phyloP scores from a whole-genome alignment of 2,329 filamentous ascomycete species.

The Saccharata proteae region DNA sequence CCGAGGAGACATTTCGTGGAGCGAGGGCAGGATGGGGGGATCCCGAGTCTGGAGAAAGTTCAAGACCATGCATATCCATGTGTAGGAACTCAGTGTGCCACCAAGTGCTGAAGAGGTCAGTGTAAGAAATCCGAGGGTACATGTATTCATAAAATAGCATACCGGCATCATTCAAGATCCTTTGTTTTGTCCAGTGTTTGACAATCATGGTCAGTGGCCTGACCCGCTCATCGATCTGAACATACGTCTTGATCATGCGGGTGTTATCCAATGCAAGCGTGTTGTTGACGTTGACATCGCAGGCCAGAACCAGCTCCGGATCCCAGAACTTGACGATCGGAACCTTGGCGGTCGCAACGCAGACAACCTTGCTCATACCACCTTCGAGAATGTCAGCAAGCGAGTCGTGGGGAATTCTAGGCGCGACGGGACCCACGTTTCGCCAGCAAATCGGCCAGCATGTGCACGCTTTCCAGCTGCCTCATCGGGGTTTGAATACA shows the following conservation, averaged over 20 bases:
- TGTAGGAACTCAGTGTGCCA: slow-evolving; percentile 92
- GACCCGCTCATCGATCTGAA: slow-evolving; percentile 82
- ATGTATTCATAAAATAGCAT: slow-evolving; percentile 25
- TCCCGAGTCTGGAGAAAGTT: slow-evolving; percentile 85
- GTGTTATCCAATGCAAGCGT: slow-evolving; percentile 91
- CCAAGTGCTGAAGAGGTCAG: slow-evolving; percentile 55
- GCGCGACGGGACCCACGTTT: slow-evolving; percentile 51
- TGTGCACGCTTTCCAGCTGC: slow-evolving; percentile 78
- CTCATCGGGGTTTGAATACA: slow-evolving; percentile 91
- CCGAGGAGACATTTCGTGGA: slow-evolving; percentile 62
- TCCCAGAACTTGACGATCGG: slow-evolving; percentile 99
- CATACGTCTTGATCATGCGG: slow-evolving; percentile 94
- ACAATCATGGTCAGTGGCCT: slow-evolving; percentile 90
- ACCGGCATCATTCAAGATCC: slow-evolving; percentile 95
- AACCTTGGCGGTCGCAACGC: slow-evolving; percentile 88
- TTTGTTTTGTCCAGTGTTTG: slow-evolving; percentile 91
- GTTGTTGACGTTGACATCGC: slow-evolving; percentile 99
- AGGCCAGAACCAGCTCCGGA: slow-evolving; percentile 75
- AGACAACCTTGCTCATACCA: slow-evolving; percentile 94
- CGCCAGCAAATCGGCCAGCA: slow-evolving; percentile 74
- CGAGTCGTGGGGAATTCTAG: not conserved
- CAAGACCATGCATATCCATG: slow-evolving; percentile 97
- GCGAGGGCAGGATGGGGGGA: slow-evolving; percentile 70
- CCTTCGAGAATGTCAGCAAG: slow-evolving; percentile 43
- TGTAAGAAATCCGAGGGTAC: not conserved